Percentiles rank a stretch among this genome's conserved stretches.
Evolutionary conservation across 192 early-diverging fungal genomes (phyloP).

Genomic region (Coemansia sp.): DNA sequence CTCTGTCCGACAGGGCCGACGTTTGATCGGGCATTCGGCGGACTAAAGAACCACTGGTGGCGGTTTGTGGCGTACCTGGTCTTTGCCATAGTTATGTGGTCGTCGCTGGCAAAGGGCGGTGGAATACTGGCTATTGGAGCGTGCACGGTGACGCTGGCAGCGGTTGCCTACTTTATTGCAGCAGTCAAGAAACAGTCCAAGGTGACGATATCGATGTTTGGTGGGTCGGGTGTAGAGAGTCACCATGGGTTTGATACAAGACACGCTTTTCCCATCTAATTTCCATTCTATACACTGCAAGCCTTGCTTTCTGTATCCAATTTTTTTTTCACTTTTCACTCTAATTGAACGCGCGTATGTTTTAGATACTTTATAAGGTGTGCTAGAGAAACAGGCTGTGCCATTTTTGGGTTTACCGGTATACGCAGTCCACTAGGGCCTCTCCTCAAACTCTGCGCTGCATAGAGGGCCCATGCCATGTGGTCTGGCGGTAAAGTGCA

Average conservation of each 20-base stretch:
- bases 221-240: conserved; percentile 28
- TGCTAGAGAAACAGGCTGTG: no score
- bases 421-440: no score
- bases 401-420: no score
- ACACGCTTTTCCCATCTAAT: conserved; percentile 21
- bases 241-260: conserved; percentile 26
- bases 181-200: conserved; percentile 47
- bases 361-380: no score
- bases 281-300: background rate
- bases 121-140: conserved; percentile 47
- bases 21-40: conserved; percentile 31
- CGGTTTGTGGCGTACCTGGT: conserved; percentile 41
- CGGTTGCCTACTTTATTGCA: conserved; percentile 41
- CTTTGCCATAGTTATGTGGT: conserved; percentile 53
- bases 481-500: no score
- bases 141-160: conserved; percentile 35
- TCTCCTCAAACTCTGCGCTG: no score
- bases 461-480: no score
- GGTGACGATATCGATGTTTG: conserved; percentile 31
- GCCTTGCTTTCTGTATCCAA: no score
- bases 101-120: conserved; percentile 46
- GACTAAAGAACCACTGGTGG: conserved; percentile 49
- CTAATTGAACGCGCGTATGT: no score
- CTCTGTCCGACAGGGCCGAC: conserved; percentile 41
- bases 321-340: no score